Conservation (phyloP, 2,329 filamentous ascomycete genomes). For the Pezicula radicicola region DNA sequence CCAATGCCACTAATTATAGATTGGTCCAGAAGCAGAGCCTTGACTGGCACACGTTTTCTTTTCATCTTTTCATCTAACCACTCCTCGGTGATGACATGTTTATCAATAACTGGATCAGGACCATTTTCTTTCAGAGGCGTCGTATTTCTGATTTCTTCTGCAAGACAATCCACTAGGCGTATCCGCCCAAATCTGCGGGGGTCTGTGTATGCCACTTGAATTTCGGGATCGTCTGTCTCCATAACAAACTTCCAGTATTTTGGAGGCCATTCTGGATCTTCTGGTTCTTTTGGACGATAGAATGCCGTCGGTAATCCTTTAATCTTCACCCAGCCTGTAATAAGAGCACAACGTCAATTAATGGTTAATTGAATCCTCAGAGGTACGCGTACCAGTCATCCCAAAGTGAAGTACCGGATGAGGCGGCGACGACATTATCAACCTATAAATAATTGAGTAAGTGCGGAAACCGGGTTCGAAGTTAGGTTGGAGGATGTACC, state of each 20-base stretch:
- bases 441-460: conserved; percentile 29
- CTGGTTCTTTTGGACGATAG: conserved; percentile 61
- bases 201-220: conserved; percentile 79
- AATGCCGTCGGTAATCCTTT: conserved; percentile 74
- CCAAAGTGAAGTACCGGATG: conserved; percentile 90
- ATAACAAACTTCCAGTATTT: conserved; percentile 86
- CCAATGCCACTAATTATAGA: conserved; percentile 87
- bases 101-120: conserved; percentile 85
- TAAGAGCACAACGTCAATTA: conserved; percentile 5
- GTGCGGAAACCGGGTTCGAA: background rate
- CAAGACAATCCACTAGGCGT: conserved; percentile 77
- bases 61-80: conserved; percentile 72
- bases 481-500: conserved; percentile 38
- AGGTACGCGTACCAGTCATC: conserved; percentile 50
- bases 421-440: conserved; percentile 73
- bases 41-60: conserved; percentile 80
- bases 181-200: conserved; percentile 75
- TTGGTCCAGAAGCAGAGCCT: conserved; percentile 86
- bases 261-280: conserved; percentile 75
- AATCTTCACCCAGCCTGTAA: conserved; percentile 77
- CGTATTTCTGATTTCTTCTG: conserved; percentile 68
- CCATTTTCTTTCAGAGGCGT: conserved; percentile 88
- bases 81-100: conserved; percentile 69
- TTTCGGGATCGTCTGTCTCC: conserved; percentile 51
- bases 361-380: background rate